Conservation (phyloP, 1,139 yeast genomes). For the Meyerozyma smithsonii region DNA sequence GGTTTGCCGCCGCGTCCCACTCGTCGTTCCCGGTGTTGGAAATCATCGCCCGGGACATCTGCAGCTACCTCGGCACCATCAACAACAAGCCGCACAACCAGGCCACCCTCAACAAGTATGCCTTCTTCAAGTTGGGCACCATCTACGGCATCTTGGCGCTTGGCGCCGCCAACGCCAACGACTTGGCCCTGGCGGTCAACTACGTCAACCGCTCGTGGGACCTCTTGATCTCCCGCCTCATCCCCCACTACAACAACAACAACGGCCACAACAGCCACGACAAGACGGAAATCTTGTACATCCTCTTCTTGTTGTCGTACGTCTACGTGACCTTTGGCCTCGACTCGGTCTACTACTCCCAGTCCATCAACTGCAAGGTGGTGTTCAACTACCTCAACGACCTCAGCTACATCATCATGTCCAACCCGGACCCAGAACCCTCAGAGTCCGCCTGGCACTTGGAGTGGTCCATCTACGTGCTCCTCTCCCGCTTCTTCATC, state of each 20-base stretch:
- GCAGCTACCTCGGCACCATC: constrained; percentile 1
- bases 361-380: constrained; percentile 17
- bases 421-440: constrained; percentile 13
- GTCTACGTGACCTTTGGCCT: constrained; percentile 28
- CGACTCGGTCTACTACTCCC: constrained; percentile 9
- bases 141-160: constrained; percentile 3
- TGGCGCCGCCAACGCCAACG: constrained; percentile 1
- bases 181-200: constrained; percentile 2
- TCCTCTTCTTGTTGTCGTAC: constrained; percentile 28
- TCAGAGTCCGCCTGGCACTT: constrained; percentile 5
- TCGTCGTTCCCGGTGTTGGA: neutral
- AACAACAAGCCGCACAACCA: neutral
- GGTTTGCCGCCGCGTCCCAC: neutral
- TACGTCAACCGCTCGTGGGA: constrained; percentile 30
- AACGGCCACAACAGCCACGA: constrained; percentile 23
- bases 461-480: constrained; percentile 10
- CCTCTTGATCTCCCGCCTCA: constrained; percentile 36
- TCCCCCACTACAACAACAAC: constrained; percentile 33
- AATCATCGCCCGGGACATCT: constrained; percentile 1
- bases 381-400: constrained; percentile 45
- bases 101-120: neutral
- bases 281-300: constrained; percentile 36
- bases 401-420: constrained; percentile 20
- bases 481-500: constrained; percentile 7
- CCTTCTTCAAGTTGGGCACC: constrained; percentile 2